A percentile compares a stretch with the other conserved stretches of the same genome.
These are phyloP conservation scores for Solanum pennellii DNA, from an alignment of 257 asterid species.

Conservation along the genomic window DNA sequence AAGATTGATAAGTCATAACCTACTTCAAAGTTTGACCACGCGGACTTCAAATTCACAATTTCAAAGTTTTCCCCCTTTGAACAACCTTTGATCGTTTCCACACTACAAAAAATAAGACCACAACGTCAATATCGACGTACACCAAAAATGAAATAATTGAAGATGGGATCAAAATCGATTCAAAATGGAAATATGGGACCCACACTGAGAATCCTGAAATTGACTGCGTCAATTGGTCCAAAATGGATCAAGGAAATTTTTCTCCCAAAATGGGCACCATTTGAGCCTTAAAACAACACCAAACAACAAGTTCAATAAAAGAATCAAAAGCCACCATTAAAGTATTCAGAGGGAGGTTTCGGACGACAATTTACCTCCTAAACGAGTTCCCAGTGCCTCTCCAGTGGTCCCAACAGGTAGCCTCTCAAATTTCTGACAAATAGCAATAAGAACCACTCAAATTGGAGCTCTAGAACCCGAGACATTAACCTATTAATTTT, in stretches of 20 bases:
- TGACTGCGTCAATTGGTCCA: neutral
- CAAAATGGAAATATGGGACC: neutral
- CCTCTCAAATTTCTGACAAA: neutral
- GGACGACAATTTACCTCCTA: neutral
- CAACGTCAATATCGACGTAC: neutral
- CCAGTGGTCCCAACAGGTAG: neutral
- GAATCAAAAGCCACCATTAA: neutral
- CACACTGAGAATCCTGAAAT: no score
- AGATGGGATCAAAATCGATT: neutral
- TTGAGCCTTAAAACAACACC: neutral
- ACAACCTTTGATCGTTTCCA: neutral
- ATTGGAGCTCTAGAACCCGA: neutral
- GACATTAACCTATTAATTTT: neutral
- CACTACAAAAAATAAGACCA: neutral
- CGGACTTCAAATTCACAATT: no score
- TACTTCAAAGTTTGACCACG: no score
- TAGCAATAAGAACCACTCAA: neutral
- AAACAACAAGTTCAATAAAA: no score
- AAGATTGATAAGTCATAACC: no score
- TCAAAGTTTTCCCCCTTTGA: neutral
- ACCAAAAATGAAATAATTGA: neutral
- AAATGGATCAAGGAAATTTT: neutral
- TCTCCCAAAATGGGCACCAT: neutral
- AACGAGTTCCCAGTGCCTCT: accelerated
- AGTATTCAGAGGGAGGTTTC: neutral